Evolutionary conservation across 169 alveolate genomes (phyloP).

Genomic region (Plasmodium sp.): DNA sequence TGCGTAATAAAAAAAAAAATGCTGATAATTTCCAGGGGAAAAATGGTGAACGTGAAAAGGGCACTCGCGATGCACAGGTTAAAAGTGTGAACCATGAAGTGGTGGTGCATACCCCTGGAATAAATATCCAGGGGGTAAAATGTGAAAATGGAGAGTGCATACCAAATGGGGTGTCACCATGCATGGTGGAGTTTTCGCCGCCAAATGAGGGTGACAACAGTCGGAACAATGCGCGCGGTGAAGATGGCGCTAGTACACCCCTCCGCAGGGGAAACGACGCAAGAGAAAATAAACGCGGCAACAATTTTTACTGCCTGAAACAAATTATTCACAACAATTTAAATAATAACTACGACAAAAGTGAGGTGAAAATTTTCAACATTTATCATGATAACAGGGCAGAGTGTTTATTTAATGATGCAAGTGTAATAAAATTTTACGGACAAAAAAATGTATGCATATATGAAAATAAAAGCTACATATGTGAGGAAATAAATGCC

Average conservation of each 20-base stretch:
- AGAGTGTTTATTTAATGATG: slow-evolving; percentile 69
- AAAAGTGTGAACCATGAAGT: not conserved
- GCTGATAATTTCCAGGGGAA: not conserved
- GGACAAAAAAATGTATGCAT: slow-evolving; percentile 56
- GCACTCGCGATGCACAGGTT: slow-evolving; percentile 24
- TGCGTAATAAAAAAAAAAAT: slow-evolving; percentile 22
- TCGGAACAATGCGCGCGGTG: not conserved
- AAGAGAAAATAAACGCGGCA: not conserved
- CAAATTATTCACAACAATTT: slow-evolving; percentile 64
- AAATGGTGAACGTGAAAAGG: not conserved
- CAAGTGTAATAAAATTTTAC: slow-evolving; percentile 57
- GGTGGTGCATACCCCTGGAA: not conserved
- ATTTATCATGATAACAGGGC: slow-evolving; percentile 75
- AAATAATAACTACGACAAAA: slow-evolving; percentile 71
- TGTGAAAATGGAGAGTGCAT: not conserved
- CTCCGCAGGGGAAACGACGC: not conserved
- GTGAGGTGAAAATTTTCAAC: slow-evolving; percentile 56
- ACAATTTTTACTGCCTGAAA: slow-evolving; percentile 46
- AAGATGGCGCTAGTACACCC: not conserved
- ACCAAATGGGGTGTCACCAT: not conserved
- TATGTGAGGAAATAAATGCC: slow-evolving; percentile 45
- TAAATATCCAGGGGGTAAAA: not conserved
- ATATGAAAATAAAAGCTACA: slow-evolving; percentile 64
- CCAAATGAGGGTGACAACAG: not conserved
- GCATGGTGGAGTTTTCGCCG: not conserved